Evolutionary conservation across 345 rosid genomes (phyloP).

Genomic region (Abelmoschus esculentus): DNA sequence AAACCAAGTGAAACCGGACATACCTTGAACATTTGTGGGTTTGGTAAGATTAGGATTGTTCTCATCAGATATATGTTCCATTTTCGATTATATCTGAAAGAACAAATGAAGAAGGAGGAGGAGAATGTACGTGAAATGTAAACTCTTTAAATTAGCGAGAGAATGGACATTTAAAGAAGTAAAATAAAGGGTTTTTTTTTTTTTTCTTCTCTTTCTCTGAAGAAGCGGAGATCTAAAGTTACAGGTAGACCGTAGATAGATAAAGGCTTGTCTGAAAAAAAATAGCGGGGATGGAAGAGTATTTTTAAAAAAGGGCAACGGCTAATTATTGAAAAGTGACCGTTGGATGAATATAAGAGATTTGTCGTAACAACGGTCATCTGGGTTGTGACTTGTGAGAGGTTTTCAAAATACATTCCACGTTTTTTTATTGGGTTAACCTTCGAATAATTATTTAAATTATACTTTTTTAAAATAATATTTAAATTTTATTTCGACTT

Average conservation of each 20-base stretch:
- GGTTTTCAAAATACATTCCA: background rate
- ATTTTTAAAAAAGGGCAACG: slow-evolving; percentile 42
- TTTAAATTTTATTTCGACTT: too few species aligned
- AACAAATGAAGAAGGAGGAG: background rate
- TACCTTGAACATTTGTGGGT: slow-evolving; percentile 41
- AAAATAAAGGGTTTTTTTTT: background rate
- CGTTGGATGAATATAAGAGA: slow-evolving; percentile 33
- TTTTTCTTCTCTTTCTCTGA: background rate
- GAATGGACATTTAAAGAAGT: slow-evolving; percentile 21
- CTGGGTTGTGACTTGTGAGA: slow-evolving; percentile 19
- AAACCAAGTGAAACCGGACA: background rate
- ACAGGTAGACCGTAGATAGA: background rate
- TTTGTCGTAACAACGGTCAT: slow-evolving; percentile 39
- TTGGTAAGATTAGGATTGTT: slow-evolving; percentile 28
- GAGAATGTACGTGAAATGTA: background rate
- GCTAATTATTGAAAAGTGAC: slow-evolving; percentile 41
- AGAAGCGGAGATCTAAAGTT: slow-evolving; percentile 7
- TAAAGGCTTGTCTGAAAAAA: slow-evolving; percentile 5
- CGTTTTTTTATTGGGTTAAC: too few species aligned
- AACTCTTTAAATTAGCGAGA: slow-evolving; percentile 3
- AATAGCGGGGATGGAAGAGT: background rate
- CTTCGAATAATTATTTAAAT: background rate
- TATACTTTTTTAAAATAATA: too few species aligned
- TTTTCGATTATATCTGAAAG: slow-evolving; percentile 15
- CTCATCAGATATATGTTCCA: slow-evolving; percentile 37